phyloP scores from a whole-genome alignment of 2,329 filamentous ascomycete genomes.

The Colletotrichum lentis region DNA sequence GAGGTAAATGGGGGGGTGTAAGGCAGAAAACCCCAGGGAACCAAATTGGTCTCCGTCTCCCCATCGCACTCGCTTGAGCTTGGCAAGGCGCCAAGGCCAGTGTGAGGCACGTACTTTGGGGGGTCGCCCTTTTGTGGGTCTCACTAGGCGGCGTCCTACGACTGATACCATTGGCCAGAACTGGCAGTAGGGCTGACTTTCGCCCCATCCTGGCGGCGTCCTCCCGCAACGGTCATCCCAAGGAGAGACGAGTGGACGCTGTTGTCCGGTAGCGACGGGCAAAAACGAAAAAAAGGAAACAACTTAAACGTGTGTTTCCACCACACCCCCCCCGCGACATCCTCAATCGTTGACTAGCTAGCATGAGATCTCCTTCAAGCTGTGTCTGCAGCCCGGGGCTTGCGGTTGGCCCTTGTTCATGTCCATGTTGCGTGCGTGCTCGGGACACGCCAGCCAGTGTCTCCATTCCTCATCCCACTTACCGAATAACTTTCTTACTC shows the following conservation, averaged over 20 bases:
- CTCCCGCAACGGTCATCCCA: neutral
- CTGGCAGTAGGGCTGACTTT: neutral
- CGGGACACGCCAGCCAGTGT: neutral
- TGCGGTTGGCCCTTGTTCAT: neutral
- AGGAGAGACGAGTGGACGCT: too few species aligned
- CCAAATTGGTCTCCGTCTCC: neutral
- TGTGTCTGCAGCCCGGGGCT: neutral
- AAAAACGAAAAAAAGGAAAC: neutral
- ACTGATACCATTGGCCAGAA: neutral
- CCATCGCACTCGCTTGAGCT: constrained; percentile 20
- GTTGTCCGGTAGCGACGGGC: too few species aligned
- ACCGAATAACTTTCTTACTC: too few species aligned
- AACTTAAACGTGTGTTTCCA: neutral
- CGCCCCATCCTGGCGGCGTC: neutral
- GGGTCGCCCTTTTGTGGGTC: neutral
- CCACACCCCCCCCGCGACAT: neutral
- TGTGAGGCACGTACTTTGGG: neutral
- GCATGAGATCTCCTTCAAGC: neutral
- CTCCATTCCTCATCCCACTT: too few species aligned
- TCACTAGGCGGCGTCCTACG: neutral
- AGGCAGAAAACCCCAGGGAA: neutral
- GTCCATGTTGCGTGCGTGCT: neutral
- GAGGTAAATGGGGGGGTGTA: neutral
- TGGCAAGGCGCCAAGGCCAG: too few species aligned
- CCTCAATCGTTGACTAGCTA: neutral